Evolutionary conservation across 805 yeast genomes (phyloP), one percentile per base, ranked within the genome.

Genomic region (Kodamaea neixiangensis): DNA sequence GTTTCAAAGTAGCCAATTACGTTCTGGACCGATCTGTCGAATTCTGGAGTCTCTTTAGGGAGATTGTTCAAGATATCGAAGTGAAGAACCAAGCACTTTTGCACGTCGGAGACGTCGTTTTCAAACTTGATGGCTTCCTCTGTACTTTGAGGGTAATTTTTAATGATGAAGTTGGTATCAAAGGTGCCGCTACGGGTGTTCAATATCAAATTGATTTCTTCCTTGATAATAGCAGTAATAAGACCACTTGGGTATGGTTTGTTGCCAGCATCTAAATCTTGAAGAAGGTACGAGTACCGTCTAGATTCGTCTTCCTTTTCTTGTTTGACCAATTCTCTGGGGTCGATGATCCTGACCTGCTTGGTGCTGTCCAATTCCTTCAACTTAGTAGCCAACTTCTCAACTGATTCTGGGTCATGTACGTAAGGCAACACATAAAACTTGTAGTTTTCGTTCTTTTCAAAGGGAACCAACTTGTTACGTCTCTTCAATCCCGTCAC

Each of bases 111-210:
- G 21, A 87, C 75, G 52, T 86, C 89, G 57, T 83, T 87, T 63
- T 87, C 94, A 55, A 87, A 87, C 58, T 80, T 82, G 48, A 84
- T 79, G 2, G 89, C 86, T 53, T 87, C 92, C 45, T 79, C 79
- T 37, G 87, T 76, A 19, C 75, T 72, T 45, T 73, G 76, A 2
- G 93, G 92, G 61, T 80, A 86, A 58, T 84, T 80, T 21, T 78
- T 60, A 45, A 87, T 63, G 0, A 84, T 56, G 34, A 83, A 79
- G 37, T 72, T 70, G 25, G 82, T 78, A 29, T 76, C 71, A 18
- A 71, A 59, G 18, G 74, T 73, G 2, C 77, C 68, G 21, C 58
- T 60, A 10, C 72, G 57, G 1, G 78, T 74, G 52, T 71, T 74
- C 53, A 68, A 48, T 47, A 60, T 72, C 37, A 62, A 54, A 9